Evolutionary conservation across 306 rosid genomes (phyloP), one percentile per base, ranked within the genome.

Genomic region (Lupinus albus): DNA sequence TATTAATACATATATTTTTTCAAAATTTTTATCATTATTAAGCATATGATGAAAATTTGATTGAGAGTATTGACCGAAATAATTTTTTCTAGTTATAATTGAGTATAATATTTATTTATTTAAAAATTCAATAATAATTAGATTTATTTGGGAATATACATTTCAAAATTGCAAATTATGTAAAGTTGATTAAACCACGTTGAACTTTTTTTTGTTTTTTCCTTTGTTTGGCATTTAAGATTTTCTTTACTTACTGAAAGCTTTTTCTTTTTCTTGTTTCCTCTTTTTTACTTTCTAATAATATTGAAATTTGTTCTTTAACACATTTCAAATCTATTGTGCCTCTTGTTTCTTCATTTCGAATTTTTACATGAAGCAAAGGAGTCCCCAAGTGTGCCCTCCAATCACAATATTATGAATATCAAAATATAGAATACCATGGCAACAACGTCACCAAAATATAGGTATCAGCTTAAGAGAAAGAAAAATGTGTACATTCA

Each of bases 151-250:
- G n/a, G n/a, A n/a, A n/a, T n/a, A n/a, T n/a, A n/a, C n/a, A n/a
- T n/a, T n/a, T n/a, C n/a, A n/a, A n/a, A n/a, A n/a, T n/a, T n/a
- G 86, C 86, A 83, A 78, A 78, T 78, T 78, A 87, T 89, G 86
- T 89, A 84, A 87, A 87, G 84, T 73, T 73, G 66, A 71, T 75
- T 69, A 66, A 66, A 52, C 50, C 66, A 74, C 59, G 42, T 71
- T 66, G 3, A 45, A 25, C 3, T 59, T 68, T 72, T 64, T 49
- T 14, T 60, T 32, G 36, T 35, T 9, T 44, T 44, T 8, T 57
- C 8, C 13, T 72, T 56, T 50, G 7, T 76, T 65, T 76, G 46
- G 33, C 47, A 15, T 14, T 8, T 20, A 18, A 44, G 51, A 72
- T 51, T 67, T 74, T 51, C 59, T 45, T 76, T 47, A 13, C 0